Percentiles rank a stretch among this genome's conserved stretches.
Evolutionary conservation across 805 yeast species (phyloP).

Genomic region (Candida pseudoglaebosa): DNA sequence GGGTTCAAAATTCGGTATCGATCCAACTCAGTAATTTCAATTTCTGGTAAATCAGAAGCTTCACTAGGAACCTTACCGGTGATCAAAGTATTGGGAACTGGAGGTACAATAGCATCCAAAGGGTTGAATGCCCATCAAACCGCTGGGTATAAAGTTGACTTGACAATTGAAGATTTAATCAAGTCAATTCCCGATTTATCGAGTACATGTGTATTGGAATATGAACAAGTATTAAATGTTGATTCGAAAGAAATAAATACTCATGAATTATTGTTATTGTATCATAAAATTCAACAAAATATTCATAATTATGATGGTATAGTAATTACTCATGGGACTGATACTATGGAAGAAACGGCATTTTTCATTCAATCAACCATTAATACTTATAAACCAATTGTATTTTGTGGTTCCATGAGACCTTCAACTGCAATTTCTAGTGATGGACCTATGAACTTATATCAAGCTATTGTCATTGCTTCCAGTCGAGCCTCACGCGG

Average conservation of each 20-base stretch:
- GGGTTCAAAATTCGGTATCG: constrained; percentile 34
- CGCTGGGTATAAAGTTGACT: constrained; percentile 42
- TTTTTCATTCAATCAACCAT: constrained; percentile 54
- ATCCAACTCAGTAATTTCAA: constrained; percentile 25
- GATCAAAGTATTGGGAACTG: constrained; percentile 41
- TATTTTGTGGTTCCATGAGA: constrained; percentile 71
- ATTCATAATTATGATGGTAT: constrained; percentile 50
- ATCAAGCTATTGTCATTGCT: constrained; percentile 66
- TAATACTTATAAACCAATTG: constrained; percentile 49
- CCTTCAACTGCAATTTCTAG: constrained; percentile 68
- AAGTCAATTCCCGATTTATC: constrained; percentile 55
- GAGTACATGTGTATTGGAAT: constrained; percentile 50
- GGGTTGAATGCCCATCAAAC: constrained; percentile 36
- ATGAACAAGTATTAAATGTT: constrained; percentile 59
- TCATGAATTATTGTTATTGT: constrained; percentile 41
- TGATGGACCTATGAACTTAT: constrained; percentile 70
- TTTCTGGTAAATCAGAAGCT: constrained; percentile 9
- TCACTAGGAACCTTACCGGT: constrained; percentile 20
- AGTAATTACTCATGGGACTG: constrained; percentile 71
- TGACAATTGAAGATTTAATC: constrained; percentile 46
- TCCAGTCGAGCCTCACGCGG: constrained; percentile 46
- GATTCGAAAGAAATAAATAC: constrained; percentile 58
- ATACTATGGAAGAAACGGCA: constrained; percentile 64
- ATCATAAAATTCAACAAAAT: constrained; percentile 43
- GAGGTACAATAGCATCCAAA: constrained; percentile 45